Evolutionary conservation across 352 stramenopile species (phyloP), one percentile per base, ranked within the genome.

Genomic region (Pythium monospermum): DNA sequence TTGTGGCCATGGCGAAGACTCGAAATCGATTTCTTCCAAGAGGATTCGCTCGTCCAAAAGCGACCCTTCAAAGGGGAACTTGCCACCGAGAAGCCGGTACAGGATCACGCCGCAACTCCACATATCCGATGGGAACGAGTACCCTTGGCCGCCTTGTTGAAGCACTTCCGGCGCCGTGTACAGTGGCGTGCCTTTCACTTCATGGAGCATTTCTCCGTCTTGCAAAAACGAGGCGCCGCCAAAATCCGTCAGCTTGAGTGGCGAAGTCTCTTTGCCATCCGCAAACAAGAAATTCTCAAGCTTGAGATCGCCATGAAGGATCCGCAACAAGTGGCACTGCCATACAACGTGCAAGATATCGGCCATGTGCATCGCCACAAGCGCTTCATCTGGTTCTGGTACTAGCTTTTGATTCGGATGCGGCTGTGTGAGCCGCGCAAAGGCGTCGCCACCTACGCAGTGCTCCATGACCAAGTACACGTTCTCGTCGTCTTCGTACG

Each of bases 381-480:
- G 60, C 22, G 68, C 43, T 42, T 91, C 79, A 2, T 68, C 39
- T 30, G 56, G 59, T 1, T 39, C 43, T 30, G 56, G 59, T 1
- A 40, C 43, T 21, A 39, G 40, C 15, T 32, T 36, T 10, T 25
- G 25, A 1, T 50, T 28, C 11, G 37, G 12, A 2, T 6, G 25
- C 28, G 61, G 44, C 10, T 63, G 21, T 10, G 41, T 57, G 40
- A 87, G 48, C 4, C 76, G 65, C 13, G 51, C 45, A 6, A 66
- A 74, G 11, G 62, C 77, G 40, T 91, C 80, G 33, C 77, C 75
- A n/a, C 75, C 77, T 2, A 86, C 65, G 53, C 80, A 91, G 31
- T 84, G 72, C 49, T 91, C 80, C 76, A 91, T 89, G 27, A 91
- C 75, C 16, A 91, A 59, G 31, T 84, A 91, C 13, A 91, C 80